Conservation (phyloP, 352 stramenopile species). For the Globisporangium abappressorium region DNA sequence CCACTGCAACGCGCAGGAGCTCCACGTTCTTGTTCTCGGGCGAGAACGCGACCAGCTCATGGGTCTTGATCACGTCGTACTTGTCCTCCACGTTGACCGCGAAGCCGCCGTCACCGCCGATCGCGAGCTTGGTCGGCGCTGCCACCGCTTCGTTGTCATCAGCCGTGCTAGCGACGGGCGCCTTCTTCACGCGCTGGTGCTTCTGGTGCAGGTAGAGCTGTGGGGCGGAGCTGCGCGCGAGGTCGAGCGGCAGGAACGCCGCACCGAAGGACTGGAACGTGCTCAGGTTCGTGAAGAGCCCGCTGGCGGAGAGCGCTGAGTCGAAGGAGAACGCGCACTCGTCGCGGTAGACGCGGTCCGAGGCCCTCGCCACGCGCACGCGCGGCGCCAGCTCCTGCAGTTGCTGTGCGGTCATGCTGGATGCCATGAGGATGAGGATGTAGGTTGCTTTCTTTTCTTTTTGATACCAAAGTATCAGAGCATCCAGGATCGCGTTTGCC, state of each 20-base stretch:
- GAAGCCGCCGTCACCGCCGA: conserved; percentile 96
- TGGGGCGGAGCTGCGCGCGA: conserved; percentile 22
- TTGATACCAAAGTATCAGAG: background rate
- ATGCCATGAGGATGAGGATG: background rate
- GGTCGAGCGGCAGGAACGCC: conserved; percentile 60
- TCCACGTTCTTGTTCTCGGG: conserved; percentile 32
- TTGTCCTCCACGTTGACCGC: conserved; percentile 81
- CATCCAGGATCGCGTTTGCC: background rate
- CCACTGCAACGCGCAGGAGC: conserved; percentile 28
- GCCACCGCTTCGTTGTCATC: conserved; percentile 5
- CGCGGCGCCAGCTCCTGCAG: conserved; percentile 29
- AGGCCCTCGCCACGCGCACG: conserved; percentile 48
- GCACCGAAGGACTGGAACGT: conserved; percentile 92
- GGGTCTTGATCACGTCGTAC: conserved; percentile 80
- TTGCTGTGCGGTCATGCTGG: background rate
- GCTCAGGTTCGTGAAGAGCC: conserved; percentile 91
- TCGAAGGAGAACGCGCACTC: conserved; percentile 98
- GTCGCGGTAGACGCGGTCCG: conserved; percentile 92
- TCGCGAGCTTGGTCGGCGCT: conserved; percentile 90
- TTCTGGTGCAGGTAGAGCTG: conserved; percentile 81
- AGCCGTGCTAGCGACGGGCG: background rate
- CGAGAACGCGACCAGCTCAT: conserved; percentile 75
- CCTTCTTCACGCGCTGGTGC: conserved; percentile 33
- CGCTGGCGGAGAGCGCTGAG: conserved; percentile 59
- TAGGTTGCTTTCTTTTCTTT: background rate